Base-by-base conservation (phyloP, 257 asterid genomes). In the Fraxinus pennsylvanica region DNA sequence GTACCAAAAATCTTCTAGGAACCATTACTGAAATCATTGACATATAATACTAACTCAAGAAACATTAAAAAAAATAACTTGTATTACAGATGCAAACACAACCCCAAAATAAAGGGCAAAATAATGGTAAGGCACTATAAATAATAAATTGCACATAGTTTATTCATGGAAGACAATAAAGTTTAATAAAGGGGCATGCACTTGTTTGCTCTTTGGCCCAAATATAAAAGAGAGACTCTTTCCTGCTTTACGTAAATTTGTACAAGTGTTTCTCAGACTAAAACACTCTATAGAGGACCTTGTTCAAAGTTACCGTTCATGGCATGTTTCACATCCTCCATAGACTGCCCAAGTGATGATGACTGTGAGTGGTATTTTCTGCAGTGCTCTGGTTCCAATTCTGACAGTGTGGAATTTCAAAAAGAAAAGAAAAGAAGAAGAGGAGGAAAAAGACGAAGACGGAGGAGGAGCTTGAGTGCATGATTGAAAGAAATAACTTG, bases 1-100 rank as follows among this genome's bases (percentile, higher is more conserved):
- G 17, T 2, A 54, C 68, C 71, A 54, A 57, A 52, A 67, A 79
- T 25, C 80, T 45, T 32, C 74, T 33, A 70, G 69, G 74, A 70
- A 54, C 76, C 29, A 63, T 22, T 2, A 63, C 6, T 25, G 69
- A 63, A 25, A 10, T 63, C 69, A 63, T 63, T 6, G 1, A 63
- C 30, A 63, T 57, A 57, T 59, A 59, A 59, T 22, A 59, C 67
- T 19, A 9, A 59, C 22, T 21, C 27, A 59, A 19, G 17, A 63
- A 63, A 22, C 14, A 63, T 8, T 3, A 25, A 63, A 9, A 6
- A 21, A 13, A 59, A 54, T 17, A 54, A 54, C 22, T 5, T 1
- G 57, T 14, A 47, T 13, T 13, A 14, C n/a, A 47, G n/a, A 47
- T 47, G 57, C 57, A 47, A 47, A 14, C 6, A 14, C n/a, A 14